Conservation (phyloP, 1,284 basidiomycete genomes). For the Ustilago crameri region DNA sequence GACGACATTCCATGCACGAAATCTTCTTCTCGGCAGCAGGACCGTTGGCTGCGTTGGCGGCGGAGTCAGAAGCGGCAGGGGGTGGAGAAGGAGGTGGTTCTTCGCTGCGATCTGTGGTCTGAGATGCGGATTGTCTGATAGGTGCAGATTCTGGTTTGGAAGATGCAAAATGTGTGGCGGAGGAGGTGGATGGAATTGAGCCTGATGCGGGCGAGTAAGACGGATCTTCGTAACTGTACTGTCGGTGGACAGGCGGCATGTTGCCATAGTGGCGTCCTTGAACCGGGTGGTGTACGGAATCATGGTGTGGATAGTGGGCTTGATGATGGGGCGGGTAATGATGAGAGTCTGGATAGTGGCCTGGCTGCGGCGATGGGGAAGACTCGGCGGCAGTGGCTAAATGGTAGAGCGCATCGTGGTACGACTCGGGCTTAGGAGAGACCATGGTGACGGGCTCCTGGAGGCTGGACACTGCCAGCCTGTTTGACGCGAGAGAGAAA, state of each 20-base stretch:
- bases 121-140: constrained; percentile 5
- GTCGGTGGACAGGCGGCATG: constrained; percentile 13
- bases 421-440: constrained; percentile 37
- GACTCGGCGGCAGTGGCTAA: constrained; percentile 43
- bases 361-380: constrained; percentile 34
- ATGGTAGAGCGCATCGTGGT: constrained; percentile 48
- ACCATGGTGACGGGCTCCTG: constrained; percentile 9
- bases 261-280: constrained; percentile 21
- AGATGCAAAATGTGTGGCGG: constrained; percentile 8
- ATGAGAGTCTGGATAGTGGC: constrained; percentile 17
- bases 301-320: constrained; percentile 11
- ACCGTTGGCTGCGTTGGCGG: neutral
- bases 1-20: constrained; percentile 52
- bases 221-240: constrained; percentile 29
- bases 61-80: constrained; percentile 3
- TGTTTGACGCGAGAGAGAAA: too few species aligned
- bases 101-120: constrained; percentile 8
- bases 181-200: constrained; percentile 12
- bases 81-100: neutral
- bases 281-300: constrained; percentile 3
- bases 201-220: constrained; percentile 26
- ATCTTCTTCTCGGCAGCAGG: constrained; percentile 43
- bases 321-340: constrained; percentile 12
- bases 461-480: too few species aligned
- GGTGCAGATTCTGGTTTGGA: constrained; percentile 10